phyloP scores from a whole-genome alignment of 306 rosid genomes.

The Lotus japonicus region DNA sequence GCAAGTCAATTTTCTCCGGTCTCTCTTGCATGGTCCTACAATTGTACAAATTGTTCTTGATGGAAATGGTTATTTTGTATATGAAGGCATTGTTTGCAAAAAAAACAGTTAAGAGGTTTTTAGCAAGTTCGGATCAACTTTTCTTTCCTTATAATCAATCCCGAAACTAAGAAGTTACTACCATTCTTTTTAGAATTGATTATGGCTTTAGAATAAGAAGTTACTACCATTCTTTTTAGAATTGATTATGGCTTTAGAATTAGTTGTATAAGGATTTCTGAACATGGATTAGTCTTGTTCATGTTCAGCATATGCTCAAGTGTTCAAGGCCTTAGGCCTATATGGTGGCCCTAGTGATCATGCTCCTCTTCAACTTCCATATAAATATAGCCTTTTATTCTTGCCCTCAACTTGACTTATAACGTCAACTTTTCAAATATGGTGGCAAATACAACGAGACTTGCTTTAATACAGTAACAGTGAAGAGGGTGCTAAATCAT shows the following conservation, averaged over 20 bases:
- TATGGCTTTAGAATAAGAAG: too few relatives aligned
- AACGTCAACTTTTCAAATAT: too few relatives aligned
- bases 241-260: too few relatives aligned
- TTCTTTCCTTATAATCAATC: too few relatives aligned
- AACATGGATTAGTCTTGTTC: too few relatives aligned
- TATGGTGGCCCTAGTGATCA: not conserved
- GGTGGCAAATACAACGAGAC: not conserved
- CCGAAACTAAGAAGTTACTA: too few relatives aligned
- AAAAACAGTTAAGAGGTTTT: too few relatives aligned
- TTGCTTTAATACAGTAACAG: not conserved
- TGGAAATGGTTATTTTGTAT: constrained; percentile 6
- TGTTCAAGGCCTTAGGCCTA: not conserved
- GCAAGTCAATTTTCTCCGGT: not conserved
- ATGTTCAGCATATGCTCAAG: not conserved
- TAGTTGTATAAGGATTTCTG: too few relatives aligned
- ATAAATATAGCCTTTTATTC: not conserved
- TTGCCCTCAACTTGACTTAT: not conserved
- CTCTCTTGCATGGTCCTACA: not conserved
- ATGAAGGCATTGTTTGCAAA: not conserved
- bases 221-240: too few relatives aligned
- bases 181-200: too few relatives aligned
- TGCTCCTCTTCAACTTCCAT: not conserved
- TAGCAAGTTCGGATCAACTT: too few relatives aligned
- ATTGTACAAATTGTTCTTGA: not conserved
- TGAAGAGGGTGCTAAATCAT: not conserved